Evolutionary conservation across 352 stramenopile genomes (phyloP), one percentile per base, ranked within the genome.

Genomic region (Phytophthora nicotianae): DNA sequence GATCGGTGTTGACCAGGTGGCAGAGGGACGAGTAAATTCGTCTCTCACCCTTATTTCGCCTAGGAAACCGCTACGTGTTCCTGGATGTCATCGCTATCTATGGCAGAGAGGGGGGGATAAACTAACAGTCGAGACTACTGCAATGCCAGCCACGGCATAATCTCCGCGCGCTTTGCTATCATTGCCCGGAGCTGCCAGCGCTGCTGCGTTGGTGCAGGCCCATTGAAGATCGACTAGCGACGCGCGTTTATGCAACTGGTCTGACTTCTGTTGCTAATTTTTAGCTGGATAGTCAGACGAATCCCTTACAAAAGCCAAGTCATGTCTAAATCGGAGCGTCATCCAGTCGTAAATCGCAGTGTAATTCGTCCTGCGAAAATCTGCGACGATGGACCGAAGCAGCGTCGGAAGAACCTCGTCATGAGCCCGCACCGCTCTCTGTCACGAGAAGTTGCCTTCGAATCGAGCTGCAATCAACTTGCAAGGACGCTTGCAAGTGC

Each of bases 181-280:
- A 51, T 32, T 55, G 58, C 35, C 54, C 37, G 32, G 32, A 38
- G 32, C 32, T 38, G 32, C 58, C 41, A 62, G 17, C 50, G 20
- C 29, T 13, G 20, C 29, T 14, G 38, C 35, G 32, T n/a, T 49
- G 58, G 48, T 59, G 57, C 38, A 26, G 27, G 38, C 4, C 59
- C 35, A 62, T 63, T 68, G 59, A 62, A 62, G 59, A 66, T 66
- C 50, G 58, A 55, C 17, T 26, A 49, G 32, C 14, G 13, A n/a
- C n/a, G 45, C 51, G 43, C 43, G 43, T 68, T 47, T 68, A 68
- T 68, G 59, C 51, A 61, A 16, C 41, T n/a, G 29, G 48, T 70
- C 62, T 70, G 62, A 70, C 62, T 70, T 58, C 38, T 48, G 41
- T 21, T 38, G 46, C 27, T 69, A 58, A 68, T 46, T 63, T 68